Percentiles rank a stretch among this genome's conserved stretches.
phyloP scores from a whole-genome alignment of 106 monocot species.

The Amphibolis antarctica region DNA sequence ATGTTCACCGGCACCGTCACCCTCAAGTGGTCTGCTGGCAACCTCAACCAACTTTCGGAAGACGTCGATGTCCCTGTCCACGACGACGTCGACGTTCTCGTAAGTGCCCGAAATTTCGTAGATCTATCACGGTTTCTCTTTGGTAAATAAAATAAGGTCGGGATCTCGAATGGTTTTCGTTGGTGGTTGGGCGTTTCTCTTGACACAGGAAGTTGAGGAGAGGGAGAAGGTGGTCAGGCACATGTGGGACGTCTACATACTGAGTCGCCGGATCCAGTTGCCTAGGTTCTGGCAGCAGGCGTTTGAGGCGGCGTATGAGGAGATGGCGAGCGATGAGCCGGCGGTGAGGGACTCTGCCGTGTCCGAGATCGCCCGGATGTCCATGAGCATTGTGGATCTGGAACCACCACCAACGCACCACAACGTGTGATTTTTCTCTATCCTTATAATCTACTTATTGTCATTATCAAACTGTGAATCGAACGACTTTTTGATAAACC shows the following conservation, averaged over 20 bases:
- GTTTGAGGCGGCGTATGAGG: constrained; percentile 89
- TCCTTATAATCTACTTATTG: too few species aligned
- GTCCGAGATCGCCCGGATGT: constrained; percentile 79
- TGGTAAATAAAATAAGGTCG: not conserved
- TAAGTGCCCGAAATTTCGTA: constrained; percentile 7
- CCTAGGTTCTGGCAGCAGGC: constrained; percentile 89
- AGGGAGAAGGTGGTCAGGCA: constrained; percentile 84
- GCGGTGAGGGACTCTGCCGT: constrained; percentile 41
- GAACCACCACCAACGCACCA: constrained; percentile 21
- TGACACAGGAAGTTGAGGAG: constrained; percentile 76
- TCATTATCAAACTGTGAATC: too few species aligned
- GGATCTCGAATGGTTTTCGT: not conserved
- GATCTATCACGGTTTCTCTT: not conserved
- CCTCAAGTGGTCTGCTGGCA: constrained; percentile 57
- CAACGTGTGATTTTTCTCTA: too few species aligned
- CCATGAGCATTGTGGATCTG: constrained; percentile 53
- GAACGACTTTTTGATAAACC: too few species aligned
- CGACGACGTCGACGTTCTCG: constrained; percentile 70
- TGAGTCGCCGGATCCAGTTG: constrained; percentile 41
- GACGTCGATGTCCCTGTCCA: constrained; percentile 31
- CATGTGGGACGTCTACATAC: constrained; percentile 93
- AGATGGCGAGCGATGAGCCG: constrained; percentile 53
- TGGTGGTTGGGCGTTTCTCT: not conserved
- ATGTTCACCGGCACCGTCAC: constrained; percentile 89
- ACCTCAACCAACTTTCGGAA: constrained; percentile 25